Evolutionary conservation across 768 basidiomycete genomes (phyloP).

Genomic region (Psilocybe cubensis): DNA sequence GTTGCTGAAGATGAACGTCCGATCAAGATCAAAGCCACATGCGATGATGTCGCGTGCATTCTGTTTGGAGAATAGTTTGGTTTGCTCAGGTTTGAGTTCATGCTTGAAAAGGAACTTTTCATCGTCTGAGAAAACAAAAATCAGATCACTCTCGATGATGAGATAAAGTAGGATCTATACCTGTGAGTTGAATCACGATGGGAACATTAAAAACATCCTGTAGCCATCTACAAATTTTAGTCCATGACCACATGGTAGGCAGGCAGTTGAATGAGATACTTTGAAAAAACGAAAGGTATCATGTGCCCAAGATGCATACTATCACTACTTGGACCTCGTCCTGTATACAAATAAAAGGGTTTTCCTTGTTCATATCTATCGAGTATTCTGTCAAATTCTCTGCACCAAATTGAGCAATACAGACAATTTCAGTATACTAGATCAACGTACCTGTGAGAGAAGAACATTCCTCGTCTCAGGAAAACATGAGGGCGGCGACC

Average conservation of each 20-base stretch:
- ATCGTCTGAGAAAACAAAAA: conserved; percentile 63
- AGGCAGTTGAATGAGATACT: conserved; percentile 52
- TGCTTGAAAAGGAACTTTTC: conserved; percentile 99
- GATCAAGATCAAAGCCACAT: conserved; percentile 87
- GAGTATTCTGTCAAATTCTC: conserved; percentile 91
- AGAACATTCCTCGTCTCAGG: conserved; percentile 92
- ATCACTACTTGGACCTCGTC: conserved; percentile 93
- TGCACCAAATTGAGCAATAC: conserved; percentile 29
- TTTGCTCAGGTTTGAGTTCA: conserved; percentile 88
- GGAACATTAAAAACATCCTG: conserved; percentile 96
- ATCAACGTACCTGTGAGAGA: conserved; percentile 87
- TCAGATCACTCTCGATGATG: neutral
- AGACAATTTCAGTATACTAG: neutral
- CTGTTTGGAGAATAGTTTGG: conserved; percentile 74
- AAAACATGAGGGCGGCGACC: conserved; percentile 88
- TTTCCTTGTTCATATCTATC: conserved; percentile 96
- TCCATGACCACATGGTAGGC: neutral
- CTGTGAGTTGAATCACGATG: conserved; percentile 93
- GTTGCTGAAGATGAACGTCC: conserved; percentile 97
- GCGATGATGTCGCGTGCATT: conserved; percentile 98
- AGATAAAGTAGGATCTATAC: conserved; percentile 41
- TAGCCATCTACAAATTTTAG: conserved; percentile 71
- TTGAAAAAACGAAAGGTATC: conserved; percentile 97
- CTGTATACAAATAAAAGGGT: conserved; percentile 98
- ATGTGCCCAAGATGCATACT: conserved; percentile 98